Conservation (phyloP, 345 rosid species). For the Boechera divaricarpa region DNA sequence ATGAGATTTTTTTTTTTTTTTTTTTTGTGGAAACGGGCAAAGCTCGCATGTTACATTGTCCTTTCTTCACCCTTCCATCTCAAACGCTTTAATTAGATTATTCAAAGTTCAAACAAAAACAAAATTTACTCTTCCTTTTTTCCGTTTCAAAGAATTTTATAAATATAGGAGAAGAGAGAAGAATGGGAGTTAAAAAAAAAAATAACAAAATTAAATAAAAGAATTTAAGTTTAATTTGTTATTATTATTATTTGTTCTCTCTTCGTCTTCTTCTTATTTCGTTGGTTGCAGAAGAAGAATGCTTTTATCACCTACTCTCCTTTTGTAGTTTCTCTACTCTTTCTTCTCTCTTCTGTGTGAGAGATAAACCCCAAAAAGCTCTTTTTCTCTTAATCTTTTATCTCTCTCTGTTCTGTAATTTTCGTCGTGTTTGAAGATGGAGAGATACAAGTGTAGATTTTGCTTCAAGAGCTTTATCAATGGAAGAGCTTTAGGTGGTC, state of each 20-base stretch:
- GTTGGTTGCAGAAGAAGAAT: conserved; percentile 45
- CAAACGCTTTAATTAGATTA: conserved; percentile 58
- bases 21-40: conserved; percentile 62
- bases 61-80: conserved; percentile 50
- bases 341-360: conserved; percentile 31
- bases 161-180: conserved; percentile 35
- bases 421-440: conserved; percentile 51
- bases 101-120: conserved; percentile 16
- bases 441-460: conserved; percentile 73
- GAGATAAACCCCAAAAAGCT: conserved; percentile 61
- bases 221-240: background rate
- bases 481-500: conserved; percentile 86
- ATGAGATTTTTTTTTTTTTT: background rate
- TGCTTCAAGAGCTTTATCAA: conserved; percentile 71
- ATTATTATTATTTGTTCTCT: background rate
- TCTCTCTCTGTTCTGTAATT: conserved; percentile 6
- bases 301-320: conserved; percentile 53
- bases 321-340: conserved; percentile 45
- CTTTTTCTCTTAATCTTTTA: conserved; percentile 49
- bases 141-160: conserved; percentile 36
- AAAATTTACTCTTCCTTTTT: conserved; percentile 42
- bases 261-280: conserved; percentile 35
- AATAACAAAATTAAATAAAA: background rate
- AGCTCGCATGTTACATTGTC: conserved; percentile 80
- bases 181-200: background rate